Conservation (phyloP, 163 green algal species). For the Trebouxiophyceae sp. region DNA sequence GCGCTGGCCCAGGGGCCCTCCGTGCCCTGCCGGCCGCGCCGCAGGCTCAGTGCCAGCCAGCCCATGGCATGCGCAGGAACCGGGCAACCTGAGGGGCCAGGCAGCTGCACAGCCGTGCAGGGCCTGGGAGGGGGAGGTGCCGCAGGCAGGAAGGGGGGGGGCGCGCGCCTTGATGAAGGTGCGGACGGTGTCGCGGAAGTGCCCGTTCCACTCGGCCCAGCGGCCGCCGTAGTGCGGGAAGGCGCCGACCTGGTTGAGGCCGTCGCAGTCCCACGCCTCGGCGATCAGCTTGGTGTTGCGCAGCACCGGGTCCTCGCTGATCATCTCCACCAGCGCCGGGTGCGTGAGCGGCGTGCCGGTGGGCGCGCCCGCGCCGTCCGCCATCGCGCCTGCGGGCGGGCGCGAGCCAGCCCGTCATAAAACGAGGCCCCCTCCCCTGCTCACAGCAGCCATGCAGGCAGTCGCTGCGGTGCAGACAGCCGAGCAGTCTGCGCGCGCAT, state of each 20-base stretch:
- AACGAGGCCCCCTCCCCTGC: too few species aligned
- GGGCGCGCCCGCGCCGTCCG: conserved; percentile 56
- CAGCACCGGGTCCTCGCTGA: conserved; percentile 90
- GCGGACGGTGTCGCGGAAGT: conserved; percentile 83
- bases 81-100: too few species aligned
- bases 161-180: conserved; percentile 62
- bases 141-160: too few species aligned
- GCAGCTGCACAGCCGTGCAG: too few species aligned
- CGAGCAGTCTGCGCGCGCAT: too few species aligned
- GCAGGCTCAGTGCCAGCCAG: not conserved
- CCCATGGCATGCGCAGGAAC: too few species aligned
- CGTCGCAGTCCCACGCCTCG: conserved; percentile 97
- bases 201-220: conserved; percentile 98
- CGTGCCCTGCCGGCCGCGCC: conserved; percentile 47
- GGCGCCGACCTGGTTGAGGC: conserved; percentile 91
- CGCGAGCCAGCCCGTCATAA: too few species aligned
- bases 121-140: too few species aligned
- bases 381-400: conserved; percentile 46
- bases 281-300: conserved; percentile 89
- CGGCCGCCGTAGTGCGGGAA: conserved; percentile 95
- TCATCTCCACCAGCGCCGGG: conserved; percentile 84
- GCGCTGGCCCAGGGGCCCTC: conserved; percentile 70
- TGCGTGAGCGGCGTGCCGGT: conserved; percentile 82
- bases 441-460: too few species aligned
- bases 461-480: too few species aligned